Base-by-base conservation (phyloP, 129 eudicot genomes). In the Lactuca sativa region DNA sequence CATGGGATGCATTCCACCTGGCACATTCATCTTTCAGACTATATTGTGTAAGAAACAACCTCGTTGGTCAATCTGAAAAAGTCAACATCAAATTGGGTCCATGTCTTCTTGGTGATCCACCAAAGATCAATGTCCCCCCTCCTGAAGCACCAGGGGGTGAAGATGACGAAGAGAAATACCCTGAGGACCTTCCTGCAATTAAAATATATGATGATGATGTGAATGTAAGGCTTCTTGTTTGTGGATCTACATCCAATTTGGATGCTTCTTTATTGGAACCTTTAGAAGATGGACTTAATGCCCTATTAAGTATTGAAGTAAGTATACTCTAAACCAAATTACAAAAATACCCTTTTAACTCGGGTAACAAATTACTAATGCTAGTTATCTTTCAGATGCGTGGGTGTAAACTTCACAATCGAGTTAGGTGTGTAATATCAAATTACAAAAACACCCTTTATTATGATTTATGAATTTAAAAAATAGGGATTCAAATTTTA, bases 1-100 rank as follows among this genome's bases (percentile, higher is more conserved):
- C 90, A 0, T 93, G 98, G 96, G 98, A 93, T 83, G 97, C 95
- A 18, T 93, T 93, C 77, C 95, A 85, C 56, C 83, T 93, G 30
- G 96, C 98, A 51, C 81, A 87, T 72, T 90, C 98, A 68, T 93
- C 98, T 55, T 89, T 83, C 69, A 79, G 87, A 75, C 76, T 93
- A 37, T 75, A 89, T 64, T 93, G 95, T 79, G 81, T 78, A 13
- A 74, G 84, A 68, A 89, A 85, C 80, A 80, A 83, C 71, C 67
- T 61, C 69, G 91, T 64, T 65, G 78, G 70, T 77, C 77, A 71
- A 51, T 67, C 56, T 34, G 77, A 72, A 59, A 77, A 79, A 71
- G 66, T 41, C 56, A 69, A 43, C 74, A 85, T 67, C 71, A 77
- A 81, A 52, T 31, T 80, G 70, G 96, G 95, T 56, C 98, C 95